Base-by-base conservation (phyloP, 352 stramenopile species). In the Lagenidium giganteum region DNA sequence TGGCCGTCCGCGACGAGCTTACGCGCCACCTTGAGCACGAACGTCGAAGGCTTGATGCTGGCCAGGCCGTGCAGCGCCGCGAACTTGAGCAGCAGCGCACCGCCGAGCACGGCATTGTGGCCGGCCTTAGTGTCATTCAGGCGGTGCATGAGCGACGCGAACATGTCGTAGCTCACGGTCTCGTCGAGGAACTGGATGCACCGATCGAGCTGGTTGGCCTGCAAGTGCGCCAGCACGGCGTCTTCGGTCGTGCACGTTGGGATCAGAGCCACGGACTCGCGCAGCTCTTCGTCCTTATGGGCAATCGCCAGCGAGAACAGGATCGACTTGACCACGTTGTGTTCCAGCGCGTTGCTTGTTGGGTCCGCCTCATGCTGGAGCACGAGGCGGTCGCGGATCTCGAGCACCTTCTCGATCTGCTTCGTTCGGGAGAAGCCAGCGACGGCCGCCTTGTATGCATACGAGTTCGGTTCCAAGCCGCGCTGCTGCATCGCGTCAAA, bases 371-470 rank as follows among this genome's bases (percentile, higher is more conserved):
- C 41, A 17, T 35, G 47, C 47, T 51, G 29, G n/a, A 30, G 31
- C 1, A 48, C 8, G 3, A 82, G 37, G 26, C 37, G 28, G 24
- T 83, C 64, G 13, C 64, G 66, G 26, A 89, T 67, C n/a, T 48
- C 54, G 24, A 83, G 44, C 33, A 93, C 76, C 22, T 78, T 53
- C 30, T 84, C 73, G 5, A 70, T 54, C 3, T 50, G 51, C 34
- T 61, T 61, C 21, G 67, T 56, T 21, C 78, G 78, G 16, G 81
- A 88, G 47, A 87, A 90, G 2, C 78, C 78, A 5, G 67, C 54
- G 43, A 90, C 73, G 6, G 78, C 76, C 8, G 81, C 81, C 39
- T 90, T 89, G 42, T 72, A 72, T 20, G 78, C 81, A 33, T 88
- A 93, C 35, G 78, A 72, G 45, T 93, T 93, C 18, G 76, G 73